Evolutionary conservation across 306 rosid species (phyloP).

Genomic region (Cicer bijugum): DNA sequence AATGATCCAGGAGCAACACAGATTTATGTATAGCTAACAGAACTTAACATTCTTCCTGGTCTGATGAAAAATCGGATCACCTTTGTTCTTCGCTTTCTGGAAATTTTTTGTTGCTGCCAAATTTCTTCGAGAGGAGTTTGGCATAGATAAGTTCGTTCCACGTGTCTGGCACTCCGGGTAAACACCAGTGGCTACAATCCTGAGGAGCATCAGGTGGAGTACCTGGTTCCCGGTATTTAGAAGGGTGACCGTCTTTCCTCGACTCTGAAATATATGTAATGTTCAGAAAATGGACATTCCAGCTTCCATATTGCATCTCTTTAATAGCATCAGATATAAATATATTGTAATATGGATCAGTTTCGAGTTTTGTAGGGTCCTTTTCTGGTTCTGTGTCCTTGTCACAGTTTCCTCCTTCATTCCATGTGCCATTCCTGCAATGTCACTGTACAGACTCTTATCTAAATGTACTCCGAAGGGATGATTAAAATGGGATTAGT

Average conservation of each 20-base stretch:
- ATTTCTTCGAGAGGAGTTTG: slow-evolving; percentile 61
- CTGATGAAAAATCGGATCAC: slow-evolving; percentile 42
- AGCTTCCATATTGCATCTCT: slow-evolving; percentile 63
- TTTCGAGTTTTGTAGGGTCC: slow-evolving; percentile 54
- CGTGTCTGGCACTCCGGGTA: slow-evolving; percentile 96
- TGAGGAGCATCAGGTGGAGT: slow-evolving; percentile 81
- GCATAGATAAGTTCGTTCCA: slow-evolving; percentile 90
- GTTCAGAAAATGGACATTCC: slow-evolving; percentile 71
- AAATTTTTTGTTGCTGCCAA: slow-evolving; percentile 45
- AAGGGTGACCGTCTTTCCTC: slow-evolving; percentile 94
- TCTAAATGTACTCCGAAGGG: slow-evolving; percentile 19
- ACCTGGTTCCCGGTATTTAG: slow-evolving; percentile 79
- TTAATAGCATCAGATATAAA: slow-evolving; percentile 64
- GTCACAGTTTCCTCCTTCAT: slow-evolving; percentile 71
- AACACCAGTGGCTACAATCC: slow-evolving; percentile 98
- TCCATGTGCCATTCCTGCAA: slow-evolving; percentile 85
- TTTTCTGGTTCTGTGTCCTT: slow-evolving; percentile 61
- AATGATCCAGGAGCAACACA: slow-evolving; percentile 54
- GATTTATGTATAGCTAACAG: slow-evolving; percentile 54
- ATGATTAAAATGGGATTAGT: background rate
- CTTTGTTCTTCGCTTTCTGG: slow-evolving; percentile 39
- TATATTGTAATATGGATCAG: slow-evolving; percentile 63
- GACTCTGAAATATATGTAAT: slow-evolving; percentile 81
- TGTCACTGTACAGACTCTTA: slow-evolving; percentile 44
- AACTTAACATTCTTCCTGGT: slow-evolving; percentile 45